phyloP scores from a whole-genome alignment of 345 rosid species.

The Nasturtium officinale region DNA sequence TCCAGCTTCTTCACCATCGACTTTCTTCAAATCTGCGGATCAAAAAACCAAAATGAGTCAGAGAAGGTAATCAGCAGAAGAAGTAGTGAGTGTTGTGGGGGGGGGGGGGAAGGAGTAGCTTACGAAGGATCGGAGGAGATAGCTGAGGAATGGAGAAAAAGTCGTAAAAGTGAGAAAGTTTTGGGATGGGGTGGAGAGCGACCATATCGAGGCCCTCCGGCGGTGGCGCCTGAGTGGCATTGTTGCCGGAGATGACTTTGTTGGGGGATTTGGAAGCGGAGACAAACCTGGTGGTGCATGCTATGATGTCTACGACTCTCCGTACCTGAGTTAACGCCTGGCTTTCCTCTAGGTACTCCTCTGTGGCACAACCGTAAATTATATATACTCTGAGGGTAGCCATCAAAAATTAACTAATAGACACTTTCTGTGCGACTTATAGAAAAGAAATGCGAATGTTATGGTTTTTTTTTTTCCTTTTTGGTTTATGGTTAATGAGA shows the following conservation, averaged over 20 bases:
- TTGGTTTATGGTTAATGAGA: not conserved
- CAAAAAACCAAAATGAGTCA: not conserved
- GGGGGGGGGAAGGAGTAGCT: conserved; percentile 31
- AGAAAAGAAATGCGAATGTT: not conserved
- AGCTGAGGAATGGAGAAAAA: conserved; percentile 80
- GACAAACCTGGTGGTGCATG: conserved; percentile 77
- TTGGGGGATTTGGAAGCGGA: conserved; percentile 41
- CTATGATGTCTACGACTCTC: conserved; percentile 79
- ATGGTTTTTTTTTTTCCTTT: too few relatives aligned
- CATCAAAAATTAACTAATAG: not conserved
- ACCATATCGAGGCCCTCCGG: conserved; percentile 48
- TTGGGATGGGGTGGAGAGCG: conserved; percentile 72
- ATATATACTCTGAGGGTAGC: conserved; percentile 8
- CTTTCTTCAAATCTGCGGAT: conserved; percentile 50
- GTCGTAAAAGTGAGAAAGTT: conserved; percentile 82
- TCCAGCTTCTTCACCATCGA: conserved; percentile 46
- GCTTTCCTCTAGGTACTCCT: conserved; percentile 74
- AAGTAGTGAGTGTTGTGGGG: not conserved
- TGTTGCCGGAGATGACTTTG: conserved; percentile 20
- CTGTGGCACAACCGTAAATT: conserved; percentile 50
- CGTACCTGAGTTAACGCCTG: conserved; percentile 73
- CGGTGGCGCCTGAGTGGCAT: conserved; percentile 29
- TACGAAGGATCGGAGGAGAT: conserved; percentile 79
- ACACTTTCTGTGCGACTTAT: too few relatives aligned
- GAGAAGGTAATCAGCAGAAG: too few relatives aligned